phyloP scores from a whole-genome alignment of 805 yeast species.

The Cyberlindnera maritima region DNA sequence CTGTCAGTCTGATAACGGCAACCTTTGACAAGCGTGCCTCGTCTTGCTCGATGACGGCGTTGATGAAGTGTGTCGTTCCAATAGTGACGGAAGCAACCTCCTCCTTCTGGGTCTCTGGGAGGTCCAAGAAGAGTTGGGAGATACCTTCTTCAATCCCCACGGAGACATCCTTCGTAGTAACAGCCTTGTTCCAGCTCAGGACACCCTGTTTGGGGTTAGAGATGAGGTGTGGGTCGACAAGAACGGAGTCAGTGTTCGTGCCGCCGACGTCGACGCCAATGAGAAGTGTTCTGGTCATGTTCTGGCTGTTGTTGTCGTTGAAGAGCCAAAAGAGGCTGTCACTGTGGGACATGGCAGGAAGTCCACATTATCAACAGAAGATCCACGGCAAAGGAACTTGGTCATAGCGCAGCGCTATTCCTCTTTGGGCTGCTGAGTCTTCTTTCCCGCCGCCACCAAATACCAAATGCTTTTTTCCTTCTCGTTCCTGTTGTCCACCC shows the following conservation, averaged over 20 bases:
- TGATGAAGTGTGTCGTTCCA: conserved; percentile 50
- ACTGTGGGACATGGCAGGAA: no score
- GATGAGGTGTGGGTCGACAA: conserved; percentile 37
- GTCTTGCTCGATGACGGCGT: conserved; percentile 47
- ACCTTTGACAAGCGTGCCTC: conserved; percentile 38
- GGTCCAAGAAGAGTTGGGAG: conserved; percentile 29
- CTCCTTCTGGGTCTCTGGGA: conserved; percentile 15
- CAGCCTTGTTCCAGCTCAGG: conserved; percentile 39
- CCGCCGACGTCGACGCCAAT: conserved; percentile 53
- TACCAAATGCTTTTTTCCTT: no score
- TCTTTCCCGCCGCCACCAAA: no score
- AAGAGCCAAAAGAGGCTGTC: no score
- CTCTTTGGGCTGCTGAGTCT: no score
- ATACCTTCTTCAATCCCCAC: conserved; percentile 40
- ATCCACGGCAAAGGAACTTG: neutral
- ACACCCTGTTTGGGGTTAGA: conserved; percentile 32
- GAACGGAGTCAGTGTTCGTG: conserved; percentile 46
- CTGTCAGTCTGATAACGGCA: conserved; percentile 42
- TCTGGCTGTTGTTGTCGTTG: no score
- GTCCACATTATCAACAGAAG: neutral
- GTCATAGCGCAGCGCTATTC: no score
- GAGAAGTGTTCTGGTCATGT: conserved; percentile 17
- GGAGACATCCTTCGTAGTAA: conserved; percentile 43
- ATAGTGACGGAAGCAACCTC: conserved; percentile 41
- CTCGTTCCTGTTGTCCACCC: no score